These are phyloP conservation scores for Graphiopsis chlorocephala DNA, from an alignment of 2,329 filamentous ascomycete genomes.

Conservation along the genomic window DNA sequence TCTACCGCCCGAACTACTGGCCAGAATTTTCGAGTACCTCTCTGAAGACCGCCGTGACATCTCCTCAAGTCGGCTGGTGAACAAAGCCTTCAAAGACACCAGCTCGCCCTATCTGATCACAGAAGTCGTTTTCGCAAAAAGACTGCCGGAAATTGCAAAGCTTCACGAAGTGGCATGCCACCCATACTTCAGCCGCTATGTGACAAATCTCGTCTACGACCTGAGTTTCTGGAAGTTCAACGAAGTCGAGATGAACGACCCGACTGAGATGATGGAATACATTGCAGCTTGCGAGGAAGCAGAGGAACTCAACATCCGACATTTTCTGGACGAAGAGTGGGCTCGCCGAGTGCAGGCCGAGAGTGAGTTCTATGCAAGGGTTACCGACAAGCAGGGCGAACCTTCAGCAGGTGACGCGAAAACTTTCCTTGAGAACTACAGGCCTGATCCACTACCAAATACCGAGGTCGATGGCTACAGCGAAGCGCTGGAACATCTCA, in stretches of 20 bases:
- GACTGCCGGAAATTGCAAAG: neutral
- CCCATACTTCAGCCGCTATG: conserved; percentile 14
- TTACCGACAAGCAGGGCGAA: neutral
- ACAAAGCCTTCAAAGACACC: neutral
- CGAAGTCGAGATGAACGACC: conserved; percentile 9
- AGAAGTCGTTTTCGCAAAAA: conserved; percentile 10
- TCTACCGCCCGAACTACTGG: conserved; percentile 7
- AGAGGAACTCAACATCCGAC: neutral
- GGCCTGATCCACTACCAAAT: neutral
- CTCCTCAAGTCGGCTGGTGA: conserved; percentile 6
- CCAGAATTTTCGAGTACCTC: conserved; percentile 6
- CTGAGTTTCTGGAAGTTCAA: conserved; percentile 13
- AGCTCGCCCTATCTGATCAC: conserved; percentile 14
- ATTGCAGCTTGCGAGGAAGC: conserved; percentile 6
- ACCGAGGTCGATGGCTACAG: neutral
- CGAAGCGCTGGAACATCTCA: neutral
- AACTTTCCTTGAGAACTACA: neutral
- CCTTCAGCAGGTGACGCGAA: neutral
- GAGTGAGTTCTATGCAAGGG: neutral
- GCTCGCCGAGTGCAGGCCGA: neutral
- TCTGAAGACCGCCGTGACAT: conserved; percentile 5
- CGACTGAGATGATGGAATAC: conserved; percentile 6
- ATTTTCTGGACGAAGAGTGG: conserved; percentile 7
- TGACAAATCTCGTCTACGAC: conserved; percentile 11
- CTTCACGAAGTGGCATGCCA: conserved; percentile 3